Percentiles rank a stretch among this genome's conserved stretches.
Evolutionary conservation across 2,329 filamentous ascomycete species (phyloP).

Genomic region (Pseudogymnoascus sp.): DNA sequence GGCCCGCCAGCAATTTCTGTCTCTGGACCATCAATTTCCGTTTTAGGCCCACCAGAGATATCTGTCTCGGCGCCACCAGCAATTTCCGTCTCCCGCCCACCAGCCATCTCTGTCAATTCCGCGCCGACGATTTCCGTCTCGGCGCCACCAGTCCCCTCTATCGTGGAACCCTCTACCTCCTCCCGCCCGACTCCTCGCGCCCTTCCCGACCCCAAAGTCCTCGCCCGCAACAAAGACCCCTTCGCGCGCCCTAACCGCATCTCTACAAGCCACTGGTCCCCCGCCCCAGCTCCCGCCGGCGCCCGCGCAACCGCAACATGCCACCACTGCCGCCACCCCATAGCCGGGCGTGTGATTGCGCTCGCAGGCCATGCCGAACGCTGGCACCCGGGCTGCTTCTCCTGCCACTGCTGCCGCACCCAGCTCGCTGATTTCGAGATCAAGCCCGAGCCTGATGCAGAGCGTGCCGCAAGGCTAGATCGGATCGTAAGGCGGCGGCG

Average conservation of each 20-base stretch:
- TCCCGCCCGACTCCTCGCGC: conserved; percentile 22
- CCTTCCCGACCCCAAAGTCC: conserved; percentile 33
- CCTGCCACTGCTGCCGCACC: conserved; percentile 79
- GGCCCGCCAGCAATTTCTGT: conserved; percentile 28
- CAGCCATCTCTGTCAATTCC: conserved; percentile 44
- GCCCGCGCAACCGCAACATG: conserved; percentile 62
- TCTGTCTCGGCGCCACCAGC: conserved; percentile 25
- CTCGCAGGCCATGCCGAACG: conserved; percentile 63
- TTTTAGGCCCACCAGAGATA: conserved; percentile 33
- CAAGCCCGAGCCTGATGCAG: conserved; percentile 75
- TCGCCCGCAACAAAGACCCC: conserved; percentile 30
- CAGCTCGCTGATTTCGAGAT: conserved; percentile 92
- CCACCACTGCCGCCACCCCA: conserved; percentile 73
- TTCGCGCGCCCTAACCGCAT: conserved; percentile 21
- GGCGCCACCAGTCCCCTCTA: conserved; percentile 28
- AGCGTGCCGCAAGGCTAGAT: conserved; percentile 61
- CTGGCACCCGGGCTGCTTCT: conserved; percentile 91
- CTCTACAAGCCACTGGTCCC: conserved; percentile 45
- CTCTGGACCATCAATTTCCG: conserved; percentile 38
- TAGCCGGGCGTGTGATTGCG: conserved; percentile 83
- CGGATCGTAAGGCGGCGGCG: conserved; percentile 60
- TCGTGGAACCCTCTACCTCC: conserved; percentile 17
- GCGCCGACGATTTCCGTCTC: conserved; percentile 23
- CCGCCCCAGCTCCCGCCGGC: conserved; percentile 33
- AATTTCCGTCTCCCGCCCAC: conserved; percentile 24